Base-by-base conservation (phyloP, 495 filamentous ascomycete species). In the Paragyromitra xinjiangensis region DNA sequence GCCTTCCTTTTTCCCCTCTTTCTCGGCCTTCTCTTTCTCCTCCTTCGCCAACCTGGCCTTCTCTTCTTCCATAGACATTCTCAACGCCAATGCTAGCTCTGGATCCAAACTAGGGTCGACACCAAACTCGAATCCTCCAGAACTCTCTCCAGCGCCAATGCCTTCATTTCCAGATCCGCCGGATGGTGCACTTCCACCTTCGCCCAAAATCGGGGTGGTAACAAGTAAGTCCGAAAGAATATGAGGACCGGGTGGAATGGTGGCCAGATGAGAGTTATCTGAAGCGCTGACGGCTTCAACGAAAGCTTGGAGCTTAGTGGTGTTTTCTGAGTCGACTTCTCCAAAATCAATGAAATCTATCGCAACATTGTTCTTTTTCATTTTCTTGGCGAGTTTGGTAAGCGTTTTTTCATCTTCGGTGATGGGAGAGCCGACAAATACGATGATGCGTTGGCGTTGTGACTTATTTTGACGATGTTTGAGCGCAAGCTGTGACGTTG, bases 391-490 rank as follows among this genome's bases (percentile, higher is more conserved):
- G 12, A 98, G 89, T 83, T 93, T 94, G 74, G 97, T 88, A 0
- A 99, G 88, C 14, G 89, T 88, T 85, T 94, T 94, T 84, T 98
- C 92, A 78, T 92, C 90, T 83, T 99, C 95, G 51, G 88, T 89
- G 81, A 99, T 91, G 50, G 94, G 92, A 3, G 92, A 95, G 87
- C 95, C 98, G 62, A 92, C 93, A 85, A 99, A 98, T 22, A 93
- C 93, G 83, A 99, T 91, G 83, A 98, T 97, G 74, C 95, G 92
- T 87, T 97, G 94, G 62, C 91, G 89, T 84, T 98, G 94, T 45
- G 92, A 92, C 82, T 97, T 98, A 85, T 99, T 97, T 85, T 97
- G 94, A 45, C 95, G 91, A 84, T 99, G 95, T 86, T 98, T 99
- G 77, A 99, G 88, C n/a, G 95, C 95, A 69, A 99, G 89, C 93